A percentile compares a stretch with the other conserved stretches of the same genome.
Evolutionary conservation across 176 grass and related monocot species (phyloP).

Genomic region (Carex parvula): DNA sequence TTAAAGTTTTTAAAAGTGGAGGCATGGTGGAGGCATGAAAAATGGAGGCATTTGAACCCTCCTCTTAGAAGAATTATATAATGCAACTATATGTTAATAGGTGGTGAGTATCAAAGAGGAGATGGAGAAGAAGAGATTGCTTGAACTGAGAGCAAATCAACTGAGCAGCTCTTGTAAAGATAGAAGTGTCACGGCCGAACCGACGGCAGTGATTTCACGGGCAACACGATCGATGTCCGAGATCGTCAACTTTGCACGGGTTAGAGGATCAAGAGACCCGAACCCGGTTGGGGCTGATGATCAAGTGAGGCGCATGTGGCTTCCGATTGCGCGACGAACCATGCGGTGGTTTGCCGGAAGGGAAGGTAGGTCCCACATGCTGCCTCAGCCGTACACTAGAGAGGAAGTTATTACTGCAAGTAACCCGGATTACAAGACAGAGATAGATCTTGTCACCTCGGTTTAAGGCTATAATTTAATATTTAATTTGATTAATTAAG

Average conservation of each 20-base stretch:
- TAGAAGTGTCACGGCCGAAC: neutral
- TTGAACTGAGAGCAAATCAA: constrained; percentile 19
- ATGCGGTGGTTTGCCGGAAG: constrained; percentile 58
- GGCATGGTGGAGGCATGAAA: too few species aligned
- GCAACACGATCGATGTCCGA: constrained; percentile 82
- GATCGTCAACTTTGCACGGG: constrained; percentile 62
- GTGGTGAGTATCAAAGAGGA: constrained; percentile 26
- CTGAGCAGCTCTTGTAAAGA: neutral
- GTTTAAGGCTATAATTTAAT: neutral
- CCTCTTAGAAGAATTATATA: neutral
- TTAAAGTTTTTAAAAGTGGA: too few species aligned
- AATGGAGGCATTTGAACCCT: too few species aligned
- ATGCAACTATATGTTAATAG: neutral
- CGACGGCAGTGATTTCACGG: constrained; percentile 38
- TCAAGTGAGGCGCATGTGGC: constrained; percentile 43
- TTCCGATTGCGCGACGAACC: constrained; percentile 74
- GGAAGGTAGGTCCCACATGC: neutral
- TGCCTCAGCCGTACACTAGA: neutral
- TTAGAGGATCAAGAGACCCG: constrained; percentile 19
- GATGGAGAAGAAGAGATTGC: constrained; percentile 51
- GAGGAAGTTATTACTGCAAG: neutral
- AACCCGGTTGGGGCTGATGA: constrained; percentile 36
- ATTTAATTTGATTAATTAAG: constrained; percentile 7
- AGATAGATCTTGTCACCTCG: constrained; percentile 13
- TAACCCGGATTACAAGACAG: constrained; percentile 14